Evolutionary conservation across 805 yeast species (phyloP), one percentile per base, ranked within the genome.

Genomic region (Pichia cephalocereana): DNA sequence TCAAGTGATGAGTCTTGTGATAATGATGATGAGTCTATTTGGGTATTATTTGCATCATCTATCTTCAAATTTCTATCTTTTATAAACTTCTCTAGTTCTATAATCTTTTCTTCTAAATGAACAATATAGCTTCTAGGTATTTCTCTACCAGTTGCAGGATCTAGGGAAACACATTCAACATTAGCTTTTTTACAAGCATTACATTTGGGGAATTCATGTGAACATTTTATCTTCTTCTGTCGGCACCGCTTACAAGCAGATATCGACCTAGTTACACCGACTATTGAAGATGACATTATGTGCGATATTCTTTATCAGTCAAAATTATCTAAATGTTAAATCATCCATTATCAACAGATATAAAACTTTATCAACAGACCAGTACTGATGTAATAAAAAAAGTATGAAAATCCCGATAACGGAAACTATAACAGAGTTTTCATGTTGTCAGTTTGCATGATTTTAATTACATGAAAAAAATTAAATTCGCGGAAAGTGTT

Each of bases 211-310:
- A 82, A 78, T 51, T 73, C 75, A 49, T 78, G 83, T 52, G 83
- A 85, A 62, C 90, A 83, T 54, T 74, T 74, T 48, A 80, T 73
- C 59, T 83, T 83, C 54, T 82, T 78, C 46, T 65, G 60, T 17
- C 96, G 75, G 57, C 96, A 89, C 48, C 96, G 68, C 57, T 83
- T 84, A 61, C 96, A 89, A 1, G 96, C 95, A 0, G 87, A 76
- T n/a, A 84, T 81, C 0, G 87, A 72, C 46, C 89, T 68, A 4
- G 87, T 72, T 19, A 80, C 70, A 5, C 77, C 75, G 17, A 70
- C 38, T 8, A 61, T 52, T 11, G 40, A 43, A 8, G 38, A 41
- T 32, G 51, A 38, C 45, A 44, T 40, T 23, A 8, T 8, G 1
- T 15, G n/a, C n/a, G n/a, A 12, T 4, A 12, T 30, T 23, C 26